Base-by-base conservation (phyloP, 2,329 filamentous ascomycete genomes). In the Trichoderma brevicompactum region DNA sequence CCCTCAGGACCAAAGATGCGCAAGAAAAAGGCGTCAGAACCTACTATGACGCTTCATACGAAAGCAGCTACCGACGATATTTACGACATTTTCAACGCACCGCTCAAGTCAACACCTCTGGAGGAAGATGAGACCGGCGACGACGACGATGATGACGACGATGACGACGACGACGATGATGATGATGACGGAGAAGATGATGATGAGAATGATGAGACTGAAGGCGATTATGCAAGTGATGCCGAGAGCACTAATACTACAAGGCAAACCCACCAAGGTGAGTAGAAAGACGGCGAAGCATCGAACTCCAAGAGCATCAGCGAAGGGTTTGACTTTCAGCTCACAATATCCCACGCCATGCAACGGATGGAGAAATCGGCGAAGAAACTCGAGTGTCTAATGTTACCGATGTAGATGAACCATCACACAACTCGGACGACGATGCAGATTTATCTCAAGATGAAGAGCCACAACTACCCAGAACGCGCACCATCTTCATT, bases 21-120 rank as follows among this genome's bases (percentile, higher is more conserved):
- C 69, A 92, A 92, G 76, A 95, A 91, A 75, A 89, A 88, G 70
- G 69, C 78, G 2, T 81, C 84, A 59, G 94, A 98, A 77, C 92
- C 94, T n/a, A 99, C 95, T 1, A 97, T 99, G 94, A 99, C 95
- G 0, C 87, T 99, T 69, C 93, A 98, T 74, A 99, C 95, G 12
- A 92, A 87, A 71, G 94, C 95, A 69, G 95, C 95, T 5, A 97
- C 94, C 68, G 94, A 98, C 71, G 95, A 99, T 71, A 97, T 99
- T 60, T 98, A 98, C 73, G 93, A 93, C 65, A 92, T 99, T 54
- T 99, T 98, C 79, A 98, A 95, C 73, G 91, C 95, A 65, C 94
- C 95, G 1, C 61, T 75, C 69, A 67, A 73, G 69, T 15, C 73
- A 59, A 65, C 65, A 53, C 54, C 68, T 1, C 64, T 73, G 12